Percentiles rank a stretch among this genome's conserved stretches.
Evolutionary conservation across 192 early-diverging fungal genomes (phyloP).

Genomic region (Allomyces arbusculus): DNA sequence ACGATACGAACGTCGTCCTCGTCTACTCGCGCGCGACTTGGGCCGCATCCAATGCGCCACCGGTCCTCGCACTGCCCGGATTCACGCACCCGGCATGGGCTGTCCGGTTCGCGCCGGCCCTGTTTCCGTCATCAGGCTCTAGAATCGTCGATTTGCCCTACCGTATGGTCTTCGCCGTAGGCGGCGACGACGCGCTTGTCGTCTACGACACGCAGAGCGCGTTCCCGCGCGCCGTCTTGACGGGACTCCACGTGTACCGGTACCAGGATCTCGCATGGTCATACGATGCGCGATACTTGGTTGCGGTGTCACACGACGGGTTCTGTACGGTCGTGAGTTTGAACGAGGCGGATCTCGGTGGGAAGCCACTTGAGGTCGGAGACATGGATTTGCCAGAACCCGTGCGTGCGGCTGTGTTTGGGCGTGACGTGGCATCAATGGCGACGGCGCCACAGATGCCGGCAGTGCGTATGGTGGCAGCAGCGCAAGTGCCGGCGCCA

Average conservation of each 20-base stretch:
- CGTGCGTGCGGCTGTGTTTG: no score
- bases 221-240: slow-evolving; percentile 46
- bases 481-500: no score
- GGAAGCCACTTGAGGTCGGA: no score
- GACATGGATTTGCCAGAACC: no score
- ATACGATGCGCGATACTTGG: slow-evolving; percentile 45
- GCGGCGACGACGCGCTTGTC: slow-evolving; percentile 56
- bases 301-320: slow-evolving; percentile 67
- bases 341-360: slow-evolving; percentile 8
- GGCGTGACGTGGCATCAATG: no score
- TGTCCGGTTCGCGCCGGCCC: slow-evolving; percentile 42
- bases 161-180: slow-evolving; percentile 69
- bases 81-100: slow-evolving; percentile 60
- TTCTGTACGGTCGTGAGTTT: slow-evolving; percentile 64
- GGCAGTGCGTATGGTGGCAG: no score
- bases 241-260: slow-evolving; percentile 65
- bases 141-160: slow-evolving; percentile 23
- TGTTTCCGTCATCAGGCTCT: neutral
- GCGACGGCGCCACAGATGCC: no score
- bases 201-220: slow-evolving; percentile 71
- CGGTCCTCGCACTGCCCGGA: slow-evolving; percentile 26
- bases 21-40: slow-evolving; percentile 1
- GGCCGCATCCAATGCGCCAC: slow-evolving; percentile 11
- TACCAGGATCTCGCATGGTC: slow-evolving; percentile 79
- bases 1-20: slow-evolving; percentile 3